Conservation (phyloP, 2,329 filamentous ascomycete species). For the Monosporascus sp. region DNA sequence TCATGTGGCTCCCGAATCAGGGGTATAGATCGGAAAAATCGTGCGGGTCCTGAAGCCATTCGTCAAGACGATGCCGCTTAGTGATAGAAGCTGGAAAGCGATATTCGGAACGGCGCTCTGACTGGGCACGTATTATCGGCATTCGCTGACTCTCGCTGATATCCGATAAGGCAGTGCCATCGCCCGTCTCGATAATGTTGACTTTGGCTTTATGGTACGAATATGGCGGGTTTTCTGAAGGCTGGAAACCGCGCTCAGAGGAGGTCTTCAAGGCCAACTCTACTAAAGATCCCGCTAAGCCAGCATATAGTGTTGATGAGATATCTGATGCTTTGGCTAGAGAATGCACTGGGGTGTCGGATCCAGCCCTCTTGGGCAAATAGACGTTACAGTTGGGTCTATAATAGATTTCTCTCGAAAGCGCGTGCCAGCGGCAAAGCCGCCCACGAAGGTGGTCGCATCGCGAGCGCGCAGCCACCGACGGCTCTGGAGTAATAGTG, state of each 20-base stretch:
- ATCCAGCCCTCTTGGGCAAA: conserved; percentile 25
- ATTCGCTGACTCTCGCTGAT: conserved; percentile 20
- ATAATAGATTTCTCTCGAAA: conserved; percentile 38
- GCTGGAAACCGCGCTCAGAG: neutral
- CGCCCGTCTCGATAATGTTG: conserved; percentile 26
- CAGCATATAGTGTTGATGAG: conserved; percentile 44
- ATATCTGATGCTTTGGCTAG: conserved; percentile 42
- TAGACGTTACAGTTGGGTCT: conserved; percentile 46
- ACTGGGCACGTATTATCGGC: conserved; percentile 18
- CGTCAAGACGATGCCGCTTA: conserved; percentile 19
- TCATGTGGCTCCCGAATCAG: neutral
- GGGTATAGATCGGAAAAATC: too few relatives aligned
- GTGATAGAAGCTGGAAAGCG: neutral
- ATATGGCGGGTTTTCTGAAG: conserved; percentile 5
- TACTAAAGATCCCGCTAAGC: conserved; percentile 41
- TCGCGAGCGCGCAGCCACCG: conserved; percentile 6
- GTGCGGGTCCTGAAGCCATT: conserved; percentile 11
- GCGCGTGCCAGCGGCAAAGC: conserved; percentile 43
- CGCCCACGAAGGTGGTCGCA: conserved; percentile 32
- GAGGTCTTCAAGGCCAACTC: conserved; percentile 33
- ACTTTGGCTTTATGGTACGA: conserved; percentile 9
- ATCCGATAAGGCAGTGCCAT: conserved; percentile 20
- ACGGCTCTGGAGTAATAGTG: conserved; percentile 13
- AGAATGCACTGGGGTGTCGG: conserved; percentile 35
- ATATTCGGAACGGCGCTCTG: conserved; percentile 1